These are phyloP conservation scores for Alternaria alternata DNA, from an alignment of 2,329 filamentous ascomycete genomes.

Conservation along the genomic window DNA sequence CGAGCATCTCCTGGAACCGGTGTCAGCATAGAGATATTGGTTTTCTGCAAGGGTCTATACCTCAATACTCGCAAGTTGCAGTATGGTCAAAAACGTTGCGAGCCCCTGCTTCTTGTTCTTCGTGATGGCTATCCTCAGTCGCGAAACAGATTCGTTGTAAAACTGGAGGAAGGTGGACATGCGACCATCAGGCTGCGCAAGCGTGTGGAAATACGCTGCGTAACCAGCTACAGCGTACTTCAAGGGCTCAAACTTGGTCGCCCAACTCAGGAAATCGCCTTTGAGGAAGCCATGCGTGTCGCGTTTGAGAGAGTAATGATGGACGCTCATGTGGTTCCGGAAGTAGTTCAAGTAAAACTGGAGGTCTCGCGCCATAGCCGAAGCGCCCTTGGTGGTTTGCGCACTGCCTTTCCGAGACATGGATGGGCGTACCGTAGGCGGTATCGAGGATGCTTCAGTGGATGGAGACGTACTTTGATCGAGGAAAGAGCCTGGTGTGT, in stretches of 20 bases:
- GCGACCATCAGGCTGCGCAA: slow-evolving; percentile 74
- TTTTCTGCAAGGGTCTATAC: slow-evolving; percentile 57
- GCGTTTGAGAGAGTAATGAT: slow-evolving; percentile 81
- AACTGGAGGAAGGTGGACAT: slow-evolving; percentile 86
- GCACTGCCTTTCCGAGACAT: slow-evolving; percentile 46
- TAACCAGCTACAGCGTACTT: slow-evolving; percentile 89
- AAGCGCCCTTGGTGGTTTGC: slow-evolving; percentile 31
- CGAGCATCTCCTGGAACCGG: slow-evolving; percentile 78
- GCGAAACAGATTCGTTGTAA: slow-evolving; percentile 85
- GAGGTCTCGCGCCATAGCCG: slow-evolving; percentile 68
- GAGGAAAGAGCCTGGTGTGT: slow-evolving; percentile 51
- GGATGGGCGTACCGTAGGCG: slow-evolving; percentile 37
- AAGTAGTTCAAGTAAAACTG: slow-evolving; percentile 83
- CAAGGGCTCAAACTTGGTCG: slow-evolving; percentile 79
- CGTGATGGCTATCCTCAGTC: slow-evolving; percentile 75
- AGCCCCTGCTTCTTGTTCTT: slow-evolving; percentile 75
- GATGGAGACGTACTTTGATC: slow-evolving; percentile 62
- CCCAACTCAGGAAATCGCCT: slow-evolving; percentile 73
- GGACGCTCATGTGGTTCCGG: slow-evolving; percentile 76
- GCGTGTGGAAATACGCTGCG: slow-evolving; percentile 82
- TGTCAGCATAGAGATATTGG: slow-evolving; percentile 12
- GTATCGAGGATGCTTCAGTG: slow-evolving; percentile 56
- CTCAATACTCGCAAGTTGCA: slow-evolving; percentile 94
- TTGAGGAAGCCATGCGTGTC: slow-evolving; percentile 78
- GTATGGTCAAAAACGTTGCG: slow-evolving; percentile 81